Conservation (phyloP, 2,329 filamentous ascomycete species). For the Colletotrichum truncatum region DNA sequence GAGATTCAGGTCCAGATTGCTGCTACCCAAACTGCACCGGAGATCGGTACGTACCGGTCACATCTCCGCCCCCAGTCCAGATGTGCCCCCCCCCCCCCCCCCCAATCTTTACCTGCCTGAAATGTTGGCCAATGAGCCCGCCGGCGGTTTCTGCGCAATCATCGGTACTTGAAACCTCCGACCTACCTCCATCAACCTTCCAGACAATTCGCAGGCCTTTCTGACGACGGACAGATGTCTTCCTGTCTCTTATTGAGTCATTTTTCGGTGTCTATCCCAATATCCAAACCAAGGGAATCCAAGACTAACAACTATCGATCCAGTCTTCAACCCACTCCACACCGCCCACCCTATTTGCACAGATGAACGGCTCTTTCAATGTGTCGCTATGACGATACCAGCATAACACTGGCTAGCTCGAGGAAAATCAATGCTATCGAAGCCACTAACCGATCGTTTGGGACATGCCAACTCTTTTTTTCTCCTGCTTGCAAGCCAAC, state of each 20-base stretch:
- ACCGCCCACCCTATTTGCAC: slow-evolving; percentile 6
- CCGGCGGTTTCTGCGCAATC: not conserved
- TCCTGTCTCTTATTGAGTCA: slow-evolving; percentile 22
- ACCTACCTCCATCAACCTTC: slow-evolving; percentile 19
- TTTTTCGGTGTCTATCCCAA: slow-evolving; percentile 6
- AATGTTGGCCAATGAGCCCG: not conserved
- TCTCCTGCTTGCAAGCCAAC: not conserved
- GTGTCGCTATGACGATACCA: too few relatives aligned
- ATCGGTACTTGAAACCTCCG: slow-evolving; percentile 24
- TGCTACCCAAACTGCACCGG: not conserved
- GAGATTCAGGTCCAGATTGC: too few relatives aligned
- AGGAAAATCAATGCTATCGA: too few relatives aligned
- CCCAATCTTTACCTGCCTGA: too few relatives aligned
- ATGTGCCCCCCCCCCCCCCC: too few relatives aligned
- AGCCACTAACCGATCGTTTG: too few relatives aligned
- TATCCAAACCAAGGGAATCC: not conserved
- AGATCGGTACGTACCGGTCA: not conserved
- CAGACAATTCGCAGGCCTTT: not conserved
- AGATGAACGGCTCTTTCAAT: too few relatives aligned
- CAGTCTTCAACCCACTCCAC: not conserved
- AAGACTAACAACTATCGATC: not conserved
- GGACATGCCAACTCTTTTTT: too few relatives aligned
- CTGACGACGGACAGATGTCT: slow-evolving; percentile 9
- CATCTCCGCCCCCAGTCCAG: too few relatives aligned
- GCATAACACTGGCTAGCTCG: too few relatives aligned